Evolutionary conservation across 371 early-diverging fungal genomes (phyloP).

Genomic region (Rhizopus sp.): DNA sequence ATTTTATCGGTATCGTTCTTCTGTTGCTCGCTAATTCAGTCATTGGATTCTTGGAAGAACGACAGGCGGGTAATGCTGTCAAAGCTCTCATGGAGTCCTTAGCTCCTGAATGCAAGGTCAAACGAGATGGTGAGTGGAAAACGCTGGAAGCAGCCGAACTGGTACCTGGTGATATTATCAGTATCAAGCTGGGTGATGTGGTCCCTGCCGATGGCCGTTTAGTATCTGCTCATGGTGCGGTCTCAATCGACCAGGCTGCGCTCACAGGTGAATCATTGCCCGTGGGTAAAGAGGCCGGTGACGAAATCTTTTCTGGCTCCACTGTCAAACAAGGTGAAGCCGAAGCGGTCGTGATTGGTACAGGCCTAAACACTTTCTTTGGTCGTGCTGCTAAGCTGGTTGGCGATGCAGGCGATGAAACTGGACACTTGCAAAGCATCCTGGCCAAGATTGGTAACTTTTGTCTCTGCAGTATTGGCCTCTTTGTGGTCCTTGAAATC

Average conservation of each 20-base stretch:
- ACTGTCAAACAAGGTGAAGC: constrained; percentile 91
- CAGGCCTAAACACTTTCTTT: constrained; percentile 81
- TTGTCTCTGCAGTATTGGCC: constrained; percentile 64
- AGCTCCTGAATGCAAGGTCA: constrained; percentile 69
- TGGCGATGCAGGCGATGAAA: constrained; percentile 70
- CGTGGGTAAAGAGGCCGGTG: constrained; percentile 60
- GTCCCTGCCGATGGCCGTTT: constrained; percentile 69
- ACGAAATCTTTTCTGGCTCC: constrained; percentile 67
- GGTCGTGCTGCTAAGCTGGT: constrained; percentile 82
- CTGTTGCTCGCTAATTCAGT: constrained; percentile 74
- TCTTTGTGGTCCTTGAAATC: constrained; percentile 74
- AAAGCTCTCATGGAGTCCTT: constrained; percentile 69
- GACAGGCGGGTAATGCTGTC: constrained; percentile 67
- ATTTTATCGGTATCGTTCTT: constrained; percentile 74
- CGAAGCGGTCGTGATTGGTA: constrained; percentile 77
- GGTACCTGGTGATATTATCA: constrained; percentile 72
- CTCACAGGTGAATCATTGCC: constrained; percentile 79
- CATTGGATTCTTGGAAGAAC: constrained; percentile 82
- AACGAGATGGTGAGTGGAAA: constrained; percentile 48
- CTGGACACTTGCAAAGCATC: constrained; percentile 80
- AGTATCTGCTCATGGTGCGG: constrained; percentile 41
- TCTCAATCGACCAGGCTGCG: constrained; percentile 72
- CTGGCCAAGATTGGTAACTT: constrained; percentile 88
- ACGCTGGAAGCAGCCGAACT: constrained; percentile 49
- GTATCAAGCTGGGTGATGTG: constrained; percentile 70